Base-by-base conservation (phyloP, 768 basidiomycete genomes). In the Phlebiopsis flavidoalba region DNA sequence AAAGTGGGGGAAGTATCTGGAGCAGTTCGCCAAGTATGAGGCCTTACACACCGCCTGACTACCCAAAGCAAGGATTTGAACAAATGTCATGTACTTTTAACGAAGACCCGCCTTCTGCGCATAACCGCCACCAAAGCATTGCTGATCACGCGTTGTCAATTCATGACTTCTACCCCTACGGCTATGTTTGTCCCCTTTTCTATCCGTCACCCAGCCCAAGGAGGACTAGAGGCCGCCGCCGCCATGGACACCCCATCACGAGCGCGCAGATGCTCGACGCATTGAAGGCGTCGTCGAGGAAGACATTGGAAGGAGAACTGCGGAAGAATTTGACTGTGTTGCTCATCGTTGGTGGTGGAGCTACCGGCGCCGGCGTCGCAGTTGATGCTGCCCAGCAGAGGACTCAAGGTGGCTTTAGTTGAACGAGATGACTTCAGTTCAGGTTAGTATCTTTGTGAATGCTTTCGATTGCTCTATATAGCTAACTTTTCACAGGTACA, bases 341-440 rank as follows among this genome's bases (percentile, higher is more conserved):
- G 31, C 75, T 95, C 53, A 77, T 98, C 65, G 86, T 98, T 35
- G 96, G 95, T 26, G 95, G 96, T 43, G 96, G 96, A 19, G 96
- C 96, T 5, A 98, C 95, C 1, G 96, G 96, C 53, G 91, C 95
- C 0, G 96, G 97, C 46, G 89, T 95, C n/a, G 96, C 95, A 8
- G 83, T 99, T 12, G 96, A 98, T 72, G 96, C 96, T 49, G 94
- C 91, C n/a, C 5, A 91, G 86, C 68, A 77, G 96, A 59, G 95
- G 97, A 0, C 79, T 99, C 48, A 91, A 86, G 70, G 96, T 98
- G 14, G 96, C 93, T 0, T 77, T 98, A 60, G 95, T 98, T 0
- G 96, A 99, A 68, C 77, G 93, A 50, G 90, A 92, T 64, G 96
- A 99, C 71, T 99, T 96, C 64, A 84, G 87, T 66, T 83, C 91